Base-by-base conservation (phyloP, 2,329 filamentous ascomycete species). In the Cordyceps javanica region DNA sequence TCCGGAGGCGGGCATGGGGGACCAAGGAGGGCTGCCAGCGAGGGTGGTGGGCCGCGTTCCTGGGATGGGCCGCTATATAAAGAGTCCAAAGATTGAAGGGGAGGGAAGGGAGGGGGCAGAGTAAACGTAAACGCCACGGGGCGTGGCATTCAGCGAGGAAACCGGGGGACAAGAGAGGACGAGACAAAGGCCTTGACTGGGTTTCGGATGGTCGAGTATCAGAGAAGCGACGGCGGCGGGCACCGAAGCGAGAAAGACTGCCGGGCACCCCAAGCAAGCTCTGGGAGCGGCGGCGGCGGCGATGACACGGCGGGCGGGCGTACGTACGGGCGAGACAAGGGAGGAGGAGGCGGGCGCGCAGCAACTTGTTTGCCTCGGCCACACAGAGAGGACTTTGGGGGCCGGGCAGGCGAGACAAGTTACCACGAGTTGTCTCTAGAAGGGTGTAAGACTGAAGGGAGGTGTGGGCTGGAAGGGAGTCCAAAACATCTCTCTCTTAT, bases 401-500 rank as follows among this genome's bases (percentile, higher is more conserved):
- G 41, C 42, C 34, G 34, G 26, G 28, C n/a, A 57, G 50, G 50
- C 50, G 50, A 59, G 45, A 54, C 57, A 59, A n/a, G 49, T 42
- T 32, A 16, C 26, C 16, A 44, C 34, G 21, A 45, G 39, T 10
- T n/a, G 36, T 41, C 34, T 51, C 38, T 16, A 44, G n/a, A 45
- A 25, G 21, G 13, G 36, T n/a, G 54, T 56, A 8, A 36, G 16
- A 56, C 54, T 32, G 36, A 45, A 50, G 46, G 39, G 51, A 34
- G 14, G 42, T 48, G 21, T 23, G 52, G 52, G 32, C 39, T 39
- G 42, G 2, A 42, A 49, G 44, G 41, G 48, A 34, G 52, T 59
- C 19, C 45, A 54, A 59, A 59, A 55, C 57, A 49, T 59, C 32
- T 51, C 55, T 59, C 32, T 51, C 55, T 39, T 16, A 44, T 59